These are phyloP conservation scores for Picea glauca DNA, from an alignment of 75 land plant species.

Conservation along the genomic window DNA sequence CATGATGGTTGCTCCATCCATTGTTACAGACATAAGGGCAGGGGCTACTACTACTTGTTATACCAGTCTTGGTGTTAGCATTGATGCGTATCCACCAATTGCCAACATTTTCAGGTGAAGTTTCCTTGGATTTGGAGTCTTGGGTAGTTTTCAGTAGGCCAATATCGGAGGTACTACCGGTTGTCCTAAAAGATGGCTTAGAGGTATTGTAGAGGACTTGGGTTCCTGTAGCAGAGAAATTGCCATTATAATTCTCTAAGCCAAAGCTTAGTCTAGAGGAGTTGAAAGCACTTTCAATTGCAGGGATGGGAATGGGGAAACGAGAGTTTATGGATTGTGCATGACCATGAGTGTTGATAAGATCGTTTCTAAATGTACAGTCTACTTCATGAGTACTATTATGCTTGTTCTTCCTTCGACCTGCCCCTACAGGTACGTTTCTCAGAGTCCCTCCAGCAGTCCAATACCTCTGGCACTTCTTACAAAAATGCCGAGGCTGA, in stretches of 20 bases:
- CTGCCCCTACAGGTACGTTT: conserved; percentile 36
- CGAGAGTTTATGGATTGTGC: background rate
- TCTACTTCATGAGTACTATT: background rate
- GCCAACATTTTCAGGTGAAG: background rate
- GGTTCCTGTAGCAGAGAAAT: conserved; percentile 1
- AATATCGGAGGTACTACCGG: background rate
- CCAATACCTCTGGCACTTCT: conserved; percentile 33
- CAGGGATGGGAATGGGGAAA: background rate
- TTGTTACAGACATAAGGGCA: background rate
- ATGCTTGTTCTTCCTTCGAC: conserved; percentile 29
- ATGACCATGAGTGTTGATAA: background rate
- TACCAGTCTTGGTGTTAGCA: background rate
- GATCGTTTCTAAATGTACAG: no score
- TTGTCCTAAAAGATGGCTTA: no score
- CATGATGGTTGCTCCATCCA: background rate
- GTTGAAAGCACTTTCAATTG: background rate
- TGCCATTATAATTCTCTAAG: background rate
- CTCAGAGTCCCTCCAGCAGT: conserved; percentile 37
- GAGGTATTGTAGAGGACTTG: background rate
- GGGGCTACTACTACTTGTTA: background rate
- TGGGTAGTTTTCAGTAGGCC: background rate
- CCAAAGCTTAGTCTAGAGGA: conserved; percentile 10
- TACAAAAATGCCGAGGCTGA: conserved; percentile 32
- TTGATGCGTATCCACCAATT: background rate
- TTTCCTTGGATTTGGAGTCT: background rate